A percentile compares a stretch with the other conserved stretches of the same genome.
These are phyloP conservation scores for Fraxinus floribunda DNA, from an alignment of 305 asterid species.

Conservation along the genomic window DNA sequence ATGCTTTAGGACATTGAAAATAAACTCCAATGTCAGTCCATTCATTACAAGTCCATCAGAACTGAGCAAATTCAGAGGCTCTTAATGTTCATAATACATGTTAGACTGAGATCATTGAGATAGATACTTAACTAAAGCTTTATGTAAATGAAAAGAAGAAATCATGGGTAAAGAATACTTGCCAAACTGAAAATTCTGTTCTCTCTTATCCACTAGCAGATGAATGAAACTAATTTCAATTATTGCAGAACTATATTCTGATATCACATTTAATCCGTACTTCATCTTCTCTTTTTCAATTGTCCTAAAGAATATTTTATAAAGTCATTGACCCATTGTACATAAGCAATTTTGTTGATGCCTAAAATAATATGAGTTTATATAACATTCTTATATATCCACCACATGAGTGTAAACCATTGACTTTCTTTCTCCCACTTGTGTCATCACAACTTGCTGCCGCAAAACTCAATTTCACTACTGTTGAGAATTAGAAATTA, in stretches of 20 bases:
- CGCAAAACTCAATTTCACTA: neutral
- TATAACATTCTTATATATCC: neutral
- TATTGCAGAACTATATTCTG: neutral
- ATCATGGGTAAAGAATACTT: neutral
- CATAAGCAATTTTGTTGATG: neutral
- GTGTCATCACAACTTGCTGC: neutral
- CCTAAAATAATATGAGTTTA: constrained; percentile 12
- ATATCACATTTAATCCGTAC: neutral
- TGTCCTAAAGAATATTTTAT: neutral
- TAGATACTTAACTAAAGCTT: neutral
- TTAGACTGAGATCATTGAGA: neutral
- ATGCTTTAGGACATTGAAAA: neutral
- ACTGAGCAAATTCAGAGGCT: neutral
- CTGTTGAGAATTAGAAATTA: neutral
- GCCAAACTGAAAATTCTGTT: constrained; percentile 4
- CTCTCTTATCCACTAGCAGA: neutral
- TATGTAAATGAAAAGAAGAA: neutral
- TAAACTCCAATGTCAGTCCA: neutral
- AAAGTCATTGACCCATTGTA: constrained; percentile 16
- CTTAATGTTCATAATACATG: neutral
- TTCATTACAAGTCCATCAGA: neutral
- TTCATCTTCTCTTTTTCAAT: neutral
- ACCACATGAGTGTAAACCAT: constrained; percentile 5
- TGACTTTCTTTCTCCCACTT: constrained; percentile 21
- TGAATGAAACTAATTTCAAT: neutral